Percentiles rank a stretch among this genome's conserved stretches.
Evolutionary conservation across 2,329 filamentous ascomycete species (phyloP).

Genomic region (Aspergillus japonicus): DNA sequence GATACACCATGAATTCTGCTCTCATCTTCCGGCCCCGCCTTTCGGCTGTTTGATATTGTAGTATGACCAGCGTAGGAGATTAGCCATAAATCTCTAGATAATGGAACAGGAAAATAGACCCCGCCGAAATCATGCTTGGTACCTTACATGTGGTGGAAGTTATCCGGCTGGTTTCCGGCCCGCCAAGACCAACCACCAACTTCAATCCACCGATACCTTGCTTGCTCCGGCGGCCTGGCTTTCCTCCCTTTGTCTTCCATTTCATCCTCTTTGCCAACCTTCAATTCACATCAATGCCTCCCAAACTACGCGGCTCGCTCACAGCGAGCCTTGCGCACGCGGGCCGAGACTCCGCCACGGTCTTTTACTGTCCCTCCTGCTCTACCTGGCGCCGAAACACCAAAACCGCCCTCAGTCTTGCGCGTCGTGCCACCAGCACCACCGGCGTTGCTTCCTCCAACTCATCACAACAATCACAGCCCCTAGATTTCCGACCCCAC

Average conservation of each 20-base stretch:
- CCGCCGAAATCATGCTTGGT: neutral
- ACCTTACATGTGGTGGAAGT: neutral
- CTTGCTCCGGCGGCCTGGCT: neutral
- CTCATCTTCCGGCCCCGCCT: neutral
- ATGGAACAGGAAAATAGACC: neutral
- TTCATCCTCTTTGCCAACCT: constrained; percentile 8
- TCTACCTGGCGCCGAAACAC: constrained; percentile 33
- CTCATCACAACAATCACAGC: constrained; percentile 5
- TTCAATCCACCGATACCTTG: constrained; percentile 11
- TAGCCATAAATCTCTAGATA: neutral
- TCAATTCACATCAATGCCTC: constrained; percentile 36
- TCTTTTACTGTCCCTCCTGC: constrained; percentile 45
- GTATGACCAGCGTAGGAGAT: too few relatives aligned
- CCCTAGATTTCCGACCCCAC: constrained; percentile 33
- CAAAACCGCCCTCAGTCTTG: constrained; percentile 22
- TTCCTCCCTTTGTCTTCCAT: constrained; percentile 2
- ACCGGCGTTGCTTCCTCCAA: constrained; percentile 12
- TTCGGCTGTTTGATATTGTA: too few relatives aligned
- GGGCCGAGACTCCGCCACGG: constrained; percentile 20
- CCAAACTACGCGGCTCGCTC: constrained; percentile 39
- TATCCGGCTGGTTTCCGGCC: neutral
- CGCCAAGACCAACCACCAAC: constrained; percentile 5
- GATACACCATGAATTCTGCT: constrained; percentile 25
- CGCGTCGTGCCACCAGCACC: constrained; percentile 21
- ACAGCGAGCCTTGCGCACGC: constrained; percentile 34